These are phyloP conservation scores for Aspergillus tamarii DNA, from an alignment of 2,329 filamentous ascomycete species.

Conservation along the genomic window DNA sequence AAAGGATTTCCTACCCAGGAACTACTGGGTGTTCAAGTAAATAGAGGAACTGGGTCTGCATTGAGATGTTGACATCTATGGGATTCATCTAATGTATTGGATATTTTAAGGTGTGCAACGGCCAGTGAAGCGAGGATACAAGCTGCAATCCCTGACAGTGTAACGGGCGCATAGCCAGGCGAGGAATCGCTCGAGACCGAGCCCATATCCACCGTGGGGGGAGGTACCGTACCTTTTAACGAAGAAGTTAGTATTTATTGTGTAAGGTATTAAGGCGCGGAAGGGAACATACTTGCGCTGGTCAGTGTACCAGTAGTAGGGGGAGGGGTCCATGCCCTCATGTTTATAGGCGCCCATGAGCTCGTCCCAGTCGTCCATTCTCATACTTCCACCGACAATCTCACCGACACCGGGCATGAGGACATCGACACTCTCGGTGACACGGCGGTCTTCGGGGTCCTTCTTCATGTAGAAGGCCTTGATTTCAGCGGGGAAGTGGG, in stretches of 20 bases:
- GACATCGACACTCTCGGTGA: slow-evolving; percentile 90
- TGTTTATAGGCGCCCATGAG: slow-evolving; percentile 84
- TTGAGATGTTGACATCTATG: slow-evolving; percentile 6
- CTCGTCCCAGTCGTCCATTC: slow-evolving; percentile 89
- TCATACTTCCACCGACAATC: slow-evolving; percentile 96
- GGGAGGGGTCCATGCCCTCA: slow-evolving; percentile 79
- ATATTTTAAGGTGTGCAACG: slow-evolving; percentile 50
- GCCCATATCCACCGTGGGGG: slow-evolving; percentile 89
- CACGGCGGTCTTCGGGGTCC: slow-evolving; percentile 74
- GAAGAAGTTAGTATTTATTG: slow-evolving; percentile 9
- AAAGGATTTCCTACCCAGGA: neutral
- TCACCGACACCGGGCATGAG: slow-evolving; percentile 94
- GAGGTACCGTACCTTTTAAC: slow-evolving; percentile 80
- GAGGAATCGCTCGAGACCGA: slow-evolving; percentile 83
- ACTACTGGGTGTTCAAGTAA: neutral
- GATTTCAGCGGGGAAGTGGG: slow-evolving; percentile 95
- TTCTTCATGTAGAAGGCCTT: slow-evolving; percentile 99
- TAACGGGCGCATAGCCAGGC: slow-evolving; percentile 69
- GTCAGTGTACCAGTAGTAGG: slow-evolving; percentile 99
- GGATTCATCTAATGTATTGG: slow-evolving; percentile 6
- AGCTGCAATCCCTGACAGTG: slow-evolving; percentile 62
- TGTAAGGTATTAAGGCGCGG: neutral
- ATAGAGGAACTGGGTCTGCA: neutral
- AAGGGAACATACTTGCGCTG: slow-evolving; percentile 76
- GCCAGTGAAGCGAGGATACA: slow-evolving; percentile 57